phyloP scores from a whole-genome alignment of 176 grass and related monocot species.

The Ananas comosus region DNA sequence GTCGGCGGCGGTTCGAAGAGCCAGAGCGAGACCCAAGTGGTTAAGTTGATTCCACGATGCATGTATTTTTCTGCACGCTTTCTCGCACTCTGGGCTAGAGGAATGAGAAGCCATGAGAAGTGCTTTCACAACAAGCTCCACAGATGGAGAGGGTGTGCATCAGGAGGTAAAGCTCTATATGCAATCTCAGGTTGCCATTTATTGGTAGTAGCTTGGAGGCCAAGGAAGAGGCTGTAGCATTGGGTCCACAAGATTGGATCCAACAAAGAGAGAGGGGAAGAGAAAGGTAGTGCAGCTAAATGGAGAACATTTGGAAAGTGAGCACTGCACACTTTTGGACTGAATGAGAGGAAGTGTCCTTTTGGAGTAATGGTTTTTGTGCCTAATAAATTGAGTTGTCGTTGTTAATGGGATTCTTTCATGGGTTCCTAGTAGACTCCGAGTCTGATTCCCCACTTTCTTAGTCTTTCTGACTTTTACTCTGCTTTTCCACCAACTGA shows the following conservation, averaged over 20 bases:
- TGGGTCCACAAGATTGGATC: constrained; percentile 1
- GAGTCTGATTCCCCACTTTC: constrained; percentile 16
- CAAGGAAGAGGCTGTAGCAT: not conserved
- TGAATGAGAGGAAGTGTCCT: not conserved
- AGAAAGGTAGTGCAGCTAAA: not conserved
- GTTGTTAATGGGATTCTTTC: constrained; percentile 5
- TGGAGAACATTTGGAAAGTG: not conserved
- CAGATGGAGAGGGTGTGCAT: not conserved
- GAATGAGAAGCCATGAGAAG: constrained; percentile 3
- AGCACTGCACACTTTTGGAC: not conserved
- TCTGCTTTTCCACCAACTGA: too few relatives aligned
- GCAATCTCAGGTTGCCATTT: not conserved
- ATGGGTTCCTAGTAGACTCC: constrained; percentile 36
- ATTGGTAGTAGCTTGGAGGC: constrained; percentile 5
- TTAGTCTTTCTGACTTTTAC: too few relatives aligned
- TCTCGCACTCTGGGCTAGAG: constrained; percentile 7
- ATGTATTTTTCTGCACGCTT: constrained; percentile 63
- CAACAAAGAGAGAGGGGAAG: not conserved
- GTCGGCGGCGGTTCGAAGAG: constrained; percentile 34
- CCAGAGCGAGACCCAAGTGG: constrained; percentile 40
- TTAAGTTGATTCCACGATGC: constrained; percentile 34
- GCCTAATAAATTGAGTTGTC: too few relatives aligned
- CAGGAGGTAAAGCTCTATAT: constrained; percentile 5
- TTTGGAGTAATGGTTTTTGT: not conserved
- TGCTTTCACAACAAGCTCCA: not conserved